A percentile compares a stretch with the other conserved stretches of the same genome.
Evolutionary conservation across 2,329 filamentous ascomycete species (phyloP).

Genomic region (Aspergillus bombycis): DNA sequence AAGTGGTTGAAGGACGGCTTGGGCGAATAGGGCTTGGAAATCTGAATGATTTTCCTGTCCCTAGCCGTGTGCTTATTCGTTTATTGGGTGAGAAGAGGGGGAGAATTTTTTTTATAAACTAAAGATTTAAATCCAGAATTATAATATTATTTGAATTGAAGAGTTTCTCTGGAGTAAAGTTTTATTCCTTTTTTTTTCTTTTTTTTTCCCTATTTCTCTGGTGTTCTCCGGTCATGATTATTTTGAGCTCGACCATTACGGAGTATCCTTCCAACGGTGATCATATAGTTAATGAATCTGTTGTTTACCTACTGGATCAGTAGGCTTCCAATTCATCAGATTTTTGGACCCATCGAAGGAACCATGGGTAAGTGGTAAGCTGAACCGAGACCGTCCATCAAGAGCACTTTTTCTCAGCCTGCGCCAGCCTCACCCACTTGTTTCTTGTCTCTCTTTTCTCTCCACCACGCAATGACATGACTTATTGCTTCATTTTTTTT

Average conservation of each 20-base stretch:
- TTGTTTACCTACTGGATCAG: not conserved
- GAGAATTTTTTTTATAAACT: too few species aligned
- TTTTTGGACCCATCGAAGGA: not conserved
- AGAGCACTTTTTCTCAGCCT: not conserved
- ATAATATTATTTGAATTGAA: not conserved
- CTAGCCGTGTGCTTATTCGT: conserved; percentile 20
- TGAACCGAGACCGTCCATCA: not conserved
- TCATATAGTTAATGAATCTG: not conserved
- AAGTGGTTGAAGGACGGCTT: conserved; percentile 29
- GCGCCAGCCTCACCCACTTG: conserved; percentile 1
- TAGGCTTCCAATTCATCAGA: not conserved
- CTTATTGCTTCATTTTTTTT: not conserved
- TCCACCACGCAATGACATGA: not conserved
- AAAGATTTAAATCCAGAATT: not conserved
- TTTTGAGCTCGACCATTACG: not conserved
- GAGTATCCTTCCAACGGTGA: too few species aligned
- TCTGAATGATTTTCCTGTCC: conserved; percentile 7
- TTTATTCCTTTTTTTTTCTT: not conserved
- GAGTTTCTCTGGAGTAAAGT: not conserved
- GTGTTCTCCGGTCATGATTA: not conserved
- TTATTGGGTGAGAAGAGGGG: not conserved
- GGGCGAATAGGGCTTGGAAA: conserved; percentile 34
- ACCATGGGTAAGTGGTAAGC: not conserved
- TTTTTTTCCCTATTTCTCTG: not conserved
- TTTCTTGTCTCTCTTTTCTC: not conserved